Evolutionary conservation across 352 stramenopile genomes (phyloP).

Genomic region (Pythium angustatum): DNA sequence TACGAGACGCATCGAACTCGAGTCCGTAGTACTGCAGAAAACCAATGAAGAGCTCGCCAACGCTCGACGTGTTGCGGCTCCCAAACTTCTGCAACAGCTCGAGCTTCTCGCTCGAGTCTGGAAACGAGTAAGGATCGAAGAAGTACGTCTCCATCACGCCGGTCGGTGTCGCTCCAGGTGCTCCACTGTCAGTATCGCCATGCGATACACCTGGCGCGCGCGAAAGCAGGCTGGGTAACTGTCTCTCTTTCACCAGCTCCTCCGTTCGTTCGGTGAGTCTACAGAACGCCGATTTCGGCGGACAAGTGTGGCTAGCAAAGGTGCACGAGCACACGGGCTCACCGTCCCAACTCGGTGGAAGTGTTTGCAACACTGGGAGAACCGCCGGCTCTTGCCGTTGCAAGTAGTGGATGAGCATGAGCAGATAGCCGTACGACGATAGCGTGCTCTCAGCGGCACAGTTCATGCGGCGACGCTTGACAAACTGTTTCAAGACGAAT

Average conservation of each 20-base stretch:
- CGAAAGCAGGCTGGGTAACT: constrained; percentile 55
- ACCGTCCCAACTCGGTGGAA: constrained; percentile 57
- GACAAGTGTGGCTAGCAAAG: constrained; percentile 17
- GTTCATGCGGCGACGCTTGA: constrained; percentile 85
- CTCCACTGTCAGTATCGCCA: constrained; percentile 14
- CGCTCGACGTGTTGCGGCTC: constrained; percentile 45
- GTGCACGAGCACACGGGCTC: constrained; percentile 37
- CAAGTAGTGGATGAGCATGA: constrained; percentile 85
- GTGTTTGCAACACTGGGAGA: constrained; percentile 69
- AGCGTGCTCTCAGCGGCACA: constrained; percentile 78
- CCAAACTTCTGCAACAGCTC: constrained; percentile 44
- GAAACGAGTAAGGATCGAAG: constrained; percentile 70
- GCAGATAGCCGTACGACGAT: constrained; percentile 82
- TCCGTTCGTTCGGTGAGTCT: constrained; percentile 41
- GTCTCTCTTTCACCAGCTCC: constrained; percentile 27
- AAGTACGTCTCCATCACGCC: constrained; percentile 79
- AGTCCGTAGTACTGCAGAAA: constrained; percentile 81
- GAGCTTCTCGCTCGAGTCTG: constrained; percentile 48
- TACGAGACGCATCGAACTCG: constrained; percentile 62
- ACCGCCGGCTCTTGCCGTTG: constrained; percentile 71
- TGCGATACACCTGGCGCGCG: constrained; percentile 41
- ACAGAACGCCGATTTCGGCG: constrained; percentile 33
- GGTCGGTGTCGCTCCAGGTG: neutral
- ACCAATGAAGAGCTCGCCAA: constrained; percentile 69
- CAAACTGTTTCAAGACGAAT: constrained; percentile 84